Evolutionary conservation across 2,329 filamentous ascomycete genomes (phyloP), one percentile per base, ranked within the genome.

Genomic region (Cladophialophora exuberans): DNA sequence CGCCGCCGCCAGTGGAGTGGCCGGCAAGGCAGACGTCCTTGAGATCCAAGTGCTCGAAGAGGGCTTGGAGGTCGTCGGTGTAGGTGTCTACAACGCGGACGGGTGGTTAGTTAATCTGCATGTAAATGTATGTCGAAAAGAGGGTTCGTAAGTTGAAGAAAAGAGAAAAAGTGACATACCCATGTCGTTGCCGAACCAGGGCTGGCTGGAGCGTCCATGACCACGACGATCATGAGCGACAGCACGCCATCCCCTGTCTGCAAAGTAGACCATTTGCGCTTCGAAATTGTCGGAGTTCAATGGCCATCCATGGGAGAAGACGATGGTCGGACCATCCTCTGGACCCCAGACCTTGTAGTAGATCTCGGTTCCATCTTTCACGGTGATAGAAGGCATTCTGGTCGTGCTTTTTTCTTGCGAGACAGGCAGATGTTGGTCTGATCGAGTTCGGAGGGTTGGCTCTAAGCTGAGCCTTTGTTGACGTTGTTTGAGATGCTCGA

Each of bases 321-420:
- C 65, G 36, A 74, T 62, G 3, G 67, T 62, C 5, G 62, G 54
- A 36, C 69, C 71, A 2, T 60, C 51, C 1, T 68, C 64, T 62
- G 72, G 71, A 53, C 72, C 72, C 73, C 73, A 76, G 59, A 73
- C 70, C 62, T 75, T 75, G 66, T 75, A 75, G 65, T 67, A 76
- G 53, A 76, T 68, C 47, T 69, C 56, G 22, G 69, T 69, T 22
- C 70, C 69, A 57, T 74, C 72, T 50, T 66, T 65, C 47, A 71
- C 69, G n/a, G 68, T 73, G 44, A 75, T 56, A 20, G 64, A 68
- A 4, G 70, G 68, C 70, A 56, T 56, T 22, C 17, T 17, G 6
- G 17, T 31, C 13, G 28, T 31, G 28, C 13, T 7, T 31, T 31
- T n/a, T n/a, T n/a, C n/a, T n/a, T n/a, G n/a, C n/a, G n/a, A n/a